Evolutionary conservation across 1,139 yeast genomes (phyloP).

Genomic region (Hansenula anomala): DNA sequence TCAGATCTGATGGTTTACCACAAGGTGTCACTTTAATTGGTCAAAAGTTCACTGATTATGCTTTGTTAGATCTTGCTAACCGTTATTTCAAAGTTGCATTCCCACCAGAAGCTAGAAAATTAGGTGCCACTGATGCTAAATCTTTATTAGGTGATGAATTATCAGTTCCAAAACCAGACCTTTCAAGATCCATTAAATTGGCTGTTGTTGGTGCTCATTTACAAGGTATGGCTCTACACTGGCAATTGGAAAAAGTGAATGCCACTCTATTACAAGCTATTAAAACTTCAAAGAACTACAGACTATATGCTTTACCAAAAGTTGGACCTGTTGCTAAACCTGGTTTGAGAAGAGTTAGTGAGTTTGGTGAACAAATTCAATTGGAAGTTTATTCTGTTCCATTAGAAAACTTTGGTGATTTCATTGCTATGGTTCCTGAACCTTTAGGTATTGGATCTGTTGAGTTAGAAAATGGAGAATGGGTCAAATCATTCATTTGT

Average conservation of each 20-base stretch:
- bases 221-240: slow-evolving; percentile 81
- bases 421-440: slow-evolving; percentile 83
- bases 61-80: slow-evolving; percentile 77
- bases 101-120: slow-evolving; percentile 38
- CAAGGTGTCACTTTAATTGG: slow-evolving; percentile 86
- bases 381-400: slow-evolving; percentile 86
- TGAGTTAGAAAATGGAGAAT: slow-evolving; percentile 70
- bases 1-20: slow-evolving; percentile 79
- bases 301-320: slow-evolving; percentile 77
- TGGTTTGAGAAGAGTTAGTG: slow-evolving; percentile 62
- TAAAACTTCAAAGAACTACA: slow-evolving; percentile 67
- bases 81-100: slow-evolving; percentile 53
- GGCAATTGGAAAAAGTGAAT: slow-evolving; percentile 86
- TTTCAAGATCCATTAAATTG: slow-evolving; percentile 45
- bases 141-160: slow-evolving; percentile 34
- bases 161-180: slow-evolving; percentile 33
- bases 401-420: slow-evolving; percentile 67
- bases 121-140: slow-evolving; percentile 34
- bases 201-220: slow-evolving; percentile 98
- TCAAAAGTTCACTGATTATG: slow-evolving; percentile 79
- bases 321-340: slow-evolving; percentile 77
- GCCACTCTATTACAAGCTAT: slow-evolving; percentile 70
- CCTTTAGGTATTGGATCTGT: slow-evolving; percentile 95
- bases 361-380: slow-evolving; percentile 55
- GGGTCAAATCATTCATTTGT: slow-evolving; percentile 91